Evolutionary conservation across 306 rosid genomes (phyloP).

Genomic region (Quercus parvula): DNA sequence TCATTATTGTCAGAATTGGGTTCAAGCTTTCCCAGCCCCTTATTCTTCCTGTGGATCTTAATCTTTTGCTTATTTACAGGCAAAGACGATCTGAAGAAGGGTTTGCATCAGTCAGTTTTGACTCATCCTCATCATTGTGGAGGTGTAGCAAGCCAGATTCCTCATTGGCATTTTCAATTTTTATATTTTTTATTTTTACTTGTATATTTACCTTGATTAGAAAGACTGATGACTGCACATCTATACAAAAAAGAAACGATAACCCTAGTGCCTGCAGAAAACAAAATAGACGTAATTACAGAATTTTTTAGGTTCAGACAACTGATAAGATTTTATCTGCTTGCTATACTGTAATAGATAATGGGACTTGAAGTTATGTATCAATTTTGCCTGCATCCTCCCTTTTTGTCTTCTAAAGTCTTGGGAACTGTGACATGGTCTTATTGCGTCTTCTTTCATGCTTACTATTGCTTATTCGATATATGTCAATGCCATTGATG

Average conservation of each 20-base stretch:
- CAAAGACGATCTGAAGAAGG: conserved; percentile 47
- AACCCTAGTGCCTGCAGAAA: conserved; percentile 22
- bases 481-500: neutral
- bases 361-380: neutral
- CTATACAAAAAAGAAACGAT: conserved; percentile 23
- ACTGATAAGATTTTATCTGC: neutral
- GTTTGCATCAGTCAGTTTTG: conserved; percentile 61
- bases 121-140: conserved; percentile 33
- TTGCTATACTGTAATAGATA: neutral
- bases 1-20: too few species aligned
- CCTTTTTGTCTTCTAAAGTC: neutral
- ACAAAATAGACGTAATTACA: neutral
- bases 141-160: conserved; percentile 35
- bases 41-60: conserved; percentile 1
- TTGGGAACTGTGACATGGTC: neutral
- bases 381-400: neutral
- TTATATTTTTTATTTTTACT: conserved; percentile 36
- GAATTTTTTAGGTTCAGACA: neutral
- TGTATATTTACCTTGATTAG: conserved; percentile 38
- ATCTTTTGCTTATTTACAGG: conserved; percentile 39
- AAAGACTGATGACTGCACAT: conserved; percentile 24
- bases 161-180: conserved; percentile 24
- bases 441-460: too few species aligned
- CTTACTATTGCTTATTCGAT: too few species aligned
- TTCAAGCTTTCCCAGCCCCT: too few species aligned